Evolutionary conservation across 208 protist species (phyloP).

Genomic region (Leishmania turanica): DNA sequence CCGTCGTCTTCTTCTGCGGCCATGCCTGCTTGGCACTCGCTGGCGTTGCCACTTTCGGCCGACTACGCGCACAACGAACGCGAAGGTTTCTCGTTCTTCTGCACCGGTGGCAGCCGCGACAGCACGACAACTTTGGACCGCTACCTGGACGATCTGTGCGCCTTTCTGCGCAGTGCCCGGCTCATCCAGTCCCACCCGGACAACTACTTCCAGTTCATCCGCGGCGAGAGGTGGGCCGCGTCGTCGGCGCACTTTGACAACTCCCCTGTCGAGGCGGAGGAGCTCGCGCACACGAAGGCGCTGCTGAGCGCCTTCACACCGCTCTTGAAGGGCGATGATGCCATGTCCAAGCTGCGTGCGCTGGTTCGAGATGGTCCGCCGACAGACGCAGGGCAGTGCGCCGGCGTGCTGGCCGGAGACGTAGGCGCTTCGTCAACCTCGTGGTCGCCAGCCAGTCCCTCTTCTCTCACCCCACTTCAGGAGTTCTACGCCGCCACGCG

Average conservation of each 20-base stretch:
- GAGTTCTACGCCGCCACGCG: conserved; percentile 33
- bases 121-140: conserved; percentile 29
- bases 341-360: conserved; percentile 37
- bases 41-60: conserved; percentile 66
- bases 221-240: conserved; percentile 27
- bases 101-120: not conserved
- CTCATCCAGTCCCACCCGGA: conserved; percentile 83
- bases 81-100: conserved; percentile 50
- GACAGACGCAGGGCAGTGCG: not conserved
- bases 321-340: conserved; percentile 33
- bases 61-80: conserved; percentile 29
- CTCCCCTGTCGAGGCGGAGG: conserved; percentile 39
- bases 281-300: conserved; percentile 47
- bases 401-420: not conserved
- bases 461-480: conserved; percentile 17
- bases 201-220: conserved; percentile 71
- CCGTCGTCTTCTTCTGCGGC: no score
- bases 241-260: conserved; percentile 45
- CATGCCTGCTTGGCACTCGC: conserved; percentile 43
- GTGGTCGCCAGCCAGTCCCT: no score
- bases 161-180: conserved; percentile 56
- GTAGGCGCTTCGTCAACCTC: not conserved
- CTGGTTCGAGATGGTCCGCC: conserved; percentile 63
- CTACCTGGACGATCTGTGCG: conserved; percentile 76
- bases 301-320: conserved; percentile 49